Evolutionary conservation across 23 red algal species (phyloP).

Genomic region (Agarophyton chilense): DNA sequence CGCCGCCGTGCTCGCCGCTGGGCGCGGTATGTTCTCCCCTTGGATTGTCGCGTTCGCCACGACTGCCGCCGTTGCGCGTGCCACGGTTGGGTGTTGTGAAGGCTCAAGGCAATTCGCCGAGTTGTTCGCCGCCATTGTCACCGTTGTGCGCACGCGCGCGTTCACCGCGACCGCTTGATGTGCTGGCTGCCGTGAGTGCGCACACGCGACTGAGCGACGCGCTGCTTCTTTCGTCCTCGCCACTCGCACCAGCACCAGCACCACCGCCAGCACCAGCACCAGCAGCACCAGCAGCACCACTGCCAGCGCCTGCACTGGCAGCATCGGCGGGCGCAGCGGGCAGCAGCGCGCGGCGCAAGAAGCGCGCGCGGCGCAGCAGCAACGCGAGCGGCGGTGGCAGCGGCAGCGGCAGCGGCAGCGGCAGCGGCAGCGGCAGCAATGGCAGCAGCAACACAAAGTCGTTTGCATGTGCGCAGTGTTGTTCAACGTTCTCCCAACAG

Average conservation of each 20-base stretch:
- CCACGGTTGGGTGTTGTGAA: no score
- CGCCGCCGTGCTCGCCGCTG: neutral
- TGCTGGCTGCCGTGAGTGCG: constrained; percentile 44
- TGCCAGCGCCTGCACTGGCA: neutral
- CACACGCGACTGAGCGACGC: neutral
- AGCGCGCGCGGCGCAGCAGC: neutral
- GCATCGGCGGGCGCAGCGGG: no score
- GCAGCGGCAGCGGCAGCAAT: neutral
- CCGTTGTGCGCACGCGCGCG: neutral
- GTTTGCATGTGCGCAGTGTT: constrained; percentile 47
- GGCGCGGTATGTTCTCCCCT: no score
- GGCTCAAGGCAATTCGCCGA: constrained; percentile 10
- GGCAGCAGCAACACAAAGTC: neutral
- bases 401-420: neutral
- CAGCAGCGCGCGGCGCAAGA: no score
- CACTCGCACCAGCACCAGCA: neutral
- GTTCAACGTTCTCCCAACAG: constrained; percentile 48
- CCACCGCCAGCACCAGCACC: neutral
- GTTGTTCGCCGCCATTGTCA: neutral
- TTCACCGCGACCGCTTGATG: constrained; percentile 11
- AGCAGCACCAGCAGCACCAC: neutral
- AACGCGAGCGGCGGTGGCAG: neutral
- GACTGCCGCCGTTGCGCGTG: neutral
- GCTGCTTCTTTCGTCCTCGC: neutral
- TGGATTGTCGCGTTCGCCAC: neutral